Evolutionary conservation across 768 basidiomycete genomes (phyloP).

Genomic region (Mrakia blollopis): DNA sequence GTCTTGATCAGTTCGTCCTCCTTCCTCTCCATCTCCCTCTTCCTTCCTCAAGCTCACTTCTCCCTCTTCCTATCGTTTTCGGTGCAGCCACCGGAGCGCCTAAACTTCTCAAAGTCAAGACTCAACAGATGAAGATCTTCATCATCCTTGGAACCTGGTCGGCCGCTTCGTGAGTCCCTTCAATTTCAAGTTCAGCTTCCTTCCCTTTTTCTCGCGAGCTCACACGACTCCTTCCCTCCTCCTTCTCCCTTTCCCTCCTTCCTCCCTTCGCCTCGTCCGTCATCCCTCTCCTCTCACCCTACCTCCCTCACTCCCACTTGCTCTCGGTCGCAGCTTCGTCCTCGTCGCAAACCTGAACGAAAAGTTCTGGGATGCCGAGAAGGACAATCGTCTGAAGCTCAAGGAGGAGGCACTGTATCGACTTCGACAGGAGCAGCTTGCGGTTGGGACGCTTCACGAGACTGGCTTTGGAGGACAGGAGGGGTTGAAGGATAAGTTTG

Average conservation of each 20-base stretch:
- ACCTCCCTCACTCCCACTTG: too few species aligned
- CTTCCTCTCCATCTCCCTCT: background rate
- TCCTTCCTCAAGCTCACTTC: background rate
- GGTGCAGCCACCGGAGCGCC: constrained; percentile 10
- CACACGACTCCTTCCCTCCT: background rate
- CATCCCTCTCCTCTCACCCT: background rate
- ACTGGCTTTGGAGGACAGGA: constrained; percentile 31
- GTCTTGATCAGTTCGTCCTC: constrained; percentile 11
- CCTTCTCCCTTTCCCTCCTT: background rate
- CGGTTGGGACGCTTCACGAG: background rate
- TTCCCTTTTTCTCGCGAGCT: too few species aligned
- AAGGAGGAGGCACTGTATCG: background rate
- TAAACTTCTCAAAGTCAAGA: background rate
- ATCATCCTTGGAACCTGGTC: constrained; percentile 22
- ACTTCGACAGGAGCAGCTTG: background rate
- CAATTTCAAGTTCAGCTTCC: background rate
- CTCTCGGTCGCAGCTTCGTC: background rate
- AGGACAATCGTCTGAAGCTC: background rate
- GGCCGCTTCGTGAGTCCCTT: constrained; percentile 9
- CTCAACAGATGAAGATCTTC: background rate
- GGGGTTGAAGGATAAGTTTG: constrained; percentile 28
- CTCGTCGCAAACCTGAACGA: background rate
- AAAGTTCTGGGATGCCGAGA: constrained; percentile 18
- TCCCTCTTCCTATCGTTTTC: background rate
- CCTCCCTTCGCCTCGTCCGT: background rate